These are phyloP conservation scores for Penicillium capsulatum DNA, from an alignment of 2,329 filamentous ascomycete genomes.

Conservation along the genomic window DNA sequence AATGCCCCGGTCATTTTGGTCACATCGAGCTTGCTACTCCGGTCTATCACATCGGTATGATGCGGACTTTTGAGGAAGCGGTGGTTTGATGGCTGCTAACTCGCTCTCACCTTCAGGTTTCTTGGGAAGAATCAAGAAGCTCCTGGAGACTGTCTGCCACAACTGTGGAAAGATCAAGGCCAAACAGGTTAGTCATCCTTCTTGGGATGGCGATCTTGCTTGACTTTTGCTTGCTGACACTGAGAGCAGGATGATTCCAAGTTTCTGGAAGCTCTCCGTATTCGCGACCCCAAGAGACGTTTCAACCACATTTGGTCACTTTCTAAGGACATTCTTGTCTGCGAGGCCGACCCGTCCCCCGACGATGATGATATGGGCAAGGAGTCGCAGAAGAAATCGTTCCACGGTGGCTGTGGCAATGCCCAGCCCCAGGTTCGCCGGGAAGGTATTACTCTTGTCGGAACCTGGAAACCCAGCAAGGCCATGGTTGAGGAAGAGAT, in stretches of 20 bases:
- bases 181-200: conserved; percentile 88
- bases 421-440: conserved; percentile 82
- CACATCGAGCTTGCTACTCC: conserved; percentile 97
- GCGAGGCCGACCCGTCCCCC: conserved; percentile 69
- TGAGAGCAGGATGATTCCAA: conserved; percentile 70
- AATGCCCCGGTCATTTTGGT: conserved; percentile 96
- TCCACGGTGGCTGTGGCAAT: conserved; percentile 92
- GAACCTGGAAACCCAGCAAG: conserved; percentile 66
- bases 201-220: conserved; percentile 53
- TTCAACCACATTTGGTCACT: conserved; percentile 90
- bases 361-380: conserved; percentile 68
- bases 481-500: conserved; percentile 64
- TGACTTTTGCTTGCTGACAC: conserved; percentile 48
- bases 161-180: conserved; percentile 97
- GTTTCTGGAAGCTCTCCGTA: conserved; percentile 74
- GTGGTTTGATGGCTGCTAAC: conserved; percentile 23
- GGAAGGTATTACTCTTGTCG: conserved; percentile 77
- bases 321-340: conserved; percentile 82
- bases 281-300: conserved; percentile 87
- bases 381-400: conserved; percentile 53
- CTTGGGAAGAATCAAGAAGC: conserved; percentile 98
- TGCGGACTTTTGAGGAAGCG: neutral
- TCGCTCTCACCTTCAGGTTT: conserved; percentile 60
- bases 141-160: conserved; percentile 97
- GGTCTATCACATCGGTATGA: conserved; percentile 74